phyloP scores from a whole-genome alignment of 306 rosid species.

The Medicago ruthenica region DNA sequence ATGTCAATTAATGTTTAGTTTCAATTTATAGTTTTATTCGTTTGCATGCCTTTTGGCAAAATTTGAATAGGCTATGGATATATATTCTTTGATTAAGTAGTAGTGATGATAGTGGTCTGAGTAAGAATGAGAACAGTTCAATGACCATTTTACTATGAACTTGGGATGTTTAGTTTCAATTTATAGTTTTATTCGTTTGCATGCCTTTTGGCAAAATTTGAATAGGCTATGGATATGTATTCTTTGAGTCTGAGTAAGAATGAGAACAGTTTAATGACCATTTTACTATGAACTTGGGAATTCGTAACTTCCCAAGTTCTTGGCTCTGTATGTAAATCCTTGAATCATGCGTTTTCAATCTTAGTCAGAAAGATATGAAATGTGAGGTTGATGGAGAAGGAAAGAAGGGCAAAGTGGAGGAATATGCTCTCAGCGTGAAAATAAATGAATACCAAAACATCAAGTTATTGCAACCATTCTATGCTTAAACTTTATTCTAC shows the following conservation, averaged over 20 bases:
- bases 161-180: conserved; percentile 25
- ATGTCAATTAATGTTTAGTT: conserved; percentile 28
- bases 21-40: not conserved
- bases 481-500: conserved; percentile 21
- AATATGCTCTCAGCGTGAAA: conserved; percentile 20
- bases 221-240: conserved; percentile 1
- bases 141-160: conserved; percentile 17
- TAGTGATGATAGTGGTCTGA: conserved; percentile 23
- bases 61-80: conserved; percentile 2
- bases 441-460: conserved; percentile 19
- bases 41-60: conserved; percentile 14
- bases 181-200: conserved; percentile 18
- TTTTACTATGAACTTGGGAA: conserved; percentile 32
- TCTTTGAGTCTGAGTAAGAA: conserved; percentile 18
- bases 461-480: conserved; percentile 19
- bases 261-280: not conserved
- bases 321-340: not conserved
- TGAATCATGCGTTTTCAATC: not conserved
- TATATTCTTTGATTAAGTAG: not conserved
- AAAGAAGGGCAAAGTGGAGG: not conserved
- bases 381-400: conserved; percentile 28
- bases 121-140: conserved; percentile 10
- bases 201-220: not conserved
- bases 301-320: conserved; percentile 15
- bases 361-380: conserved; percentile 5